Evolutionary conservation across 2,329 filamentous ascomycete genomes (phyloP).

Genomic region (Sclerotinia spermophila): DNA sequence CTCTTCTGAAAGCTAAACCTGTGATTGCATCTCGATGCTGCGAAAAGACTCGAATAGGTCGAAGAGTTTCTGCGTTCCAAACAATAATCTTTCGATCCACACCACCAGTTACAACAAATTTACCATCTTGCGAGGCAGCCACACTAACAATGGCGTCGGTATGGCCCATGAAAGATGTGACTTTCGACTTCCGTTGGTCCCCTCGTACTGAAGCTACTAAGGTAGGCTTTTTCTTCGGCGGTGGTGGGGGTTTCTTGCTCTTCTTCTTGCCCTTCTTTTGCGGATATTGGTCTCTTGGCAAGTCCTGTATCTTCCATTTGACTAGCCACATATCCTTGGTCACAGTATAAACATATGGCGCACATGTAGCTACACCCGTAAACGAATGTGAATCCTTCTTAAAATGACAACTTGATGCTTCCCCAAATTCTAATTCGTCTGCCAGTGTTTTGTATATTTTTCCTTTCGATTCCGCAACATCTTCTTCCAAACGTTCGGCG

Average conservation of each 20-base stretch:
- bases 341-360: conserved; percentile 82
- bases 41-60: conserved; percentile 77
- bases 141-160: conserved; percentile 76
- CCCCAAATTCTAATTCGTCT: conserved; percentile 64
- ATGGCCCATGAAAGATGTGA: conserved; percentile 71
- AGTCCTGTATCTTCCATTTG: conserved; percentile 81
- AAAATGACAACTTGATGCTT: conserved; percentile 67
- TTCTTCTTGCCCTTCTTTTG: conserved; percentile 50
- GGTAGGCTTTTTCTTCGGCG: conserved; percentile 58
- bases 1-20: conserved; percentile 77
- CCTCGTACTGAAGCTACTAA: conserved; percentile 62
- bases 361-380: conserved; percentile 74
- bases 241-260: conserved; percentile 55
- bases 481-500: conserved; percentile 83
- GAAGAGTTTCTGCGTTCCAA: conserved; percentile 78
- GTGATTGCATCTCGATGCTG: conserved; percentile 89
- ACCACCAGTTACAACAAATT: conserved; percentile 87
- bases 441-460: conserved; percentile 81
- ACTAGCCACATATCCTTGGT: conserved; percentile 80
- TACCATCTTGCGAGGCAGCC: conserved; percentile 83
- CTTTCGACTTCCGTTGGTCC: conserved; percentile 55
- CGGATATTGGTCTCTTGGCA: conserved; percentile 57
- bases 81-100: conserved; percentile 80
- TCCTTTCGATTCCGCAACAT: conserved; percentile 88
- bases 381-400: conserved; percentile 73